These are phyloP conservation scores for Coniochaeta ligniaria DNA, from an alignment of 2,329 filamentous ascomycete species.

Conservation along the genomic window DNA sequence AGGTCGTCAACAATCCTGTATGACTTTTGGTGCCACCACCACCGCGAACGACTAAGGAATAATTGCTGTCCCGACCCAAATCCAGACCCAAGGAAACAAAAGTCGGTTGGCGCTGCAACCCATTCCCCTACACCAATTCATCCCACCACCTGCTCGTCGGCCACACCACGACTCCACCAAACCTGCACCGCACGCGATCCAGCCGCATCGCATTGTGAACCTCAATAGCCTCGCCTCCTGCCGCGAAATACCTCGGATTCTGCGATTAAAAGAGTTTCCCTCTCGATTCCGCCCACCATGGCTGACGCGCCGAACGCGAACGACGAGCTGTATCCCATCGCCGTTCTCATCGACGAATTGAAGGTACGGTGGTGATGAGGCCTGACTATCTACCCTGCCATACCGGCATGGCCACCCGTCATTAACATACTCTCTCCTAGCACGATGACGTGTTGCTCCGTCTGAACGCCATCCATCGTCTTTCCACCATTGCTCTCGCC, in stretches of 20 bases:
- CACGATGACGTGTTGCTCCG: constrained; percentile 98
- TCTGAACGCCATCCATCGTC: constrained; percentile 95
- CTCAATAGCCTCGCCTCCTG: constrained; percentile 3
- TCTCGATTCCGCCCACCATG: constrained; percentile 47
- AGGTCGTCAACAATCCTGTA: constrained; percentile 4
- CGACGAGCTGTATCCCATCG: constrained; percentile 99
- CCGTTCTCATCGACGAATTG: constrained; percentile 98
- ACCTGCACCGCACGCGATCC: constrained; percentile 1
- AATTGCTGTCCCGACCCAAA: not conserved
- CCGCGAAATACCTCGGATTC: not conserved
- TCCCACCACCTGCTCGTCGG: not conserved
- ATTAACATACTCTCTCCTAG: constrained; percentile 39
- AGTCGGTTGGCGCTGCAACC: constrained; percentile 1
- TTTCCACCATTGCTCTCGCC: constrained; percentile 96
- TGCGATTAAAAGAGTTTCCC: not conserved
- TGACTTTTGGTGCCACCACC: not conserved
- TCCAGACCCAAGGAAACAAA: not conserved
- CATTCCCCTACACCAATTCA: not conserved
- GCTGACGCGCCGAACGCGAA: constrained; percentile 82
- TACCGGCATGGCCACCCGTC: constrained; percentile 3
- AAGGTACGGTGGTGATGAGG: constrained; percentile 57
- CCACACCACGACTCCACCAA: not conserved
- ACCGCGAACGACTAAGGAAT: not conserved
- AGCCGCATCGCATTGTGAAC: not conserved
- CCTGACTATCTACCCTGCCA: not conserved